Evolutionary conservation across 2,329 filamentous ascomycete species (phyloP), one percentile per base, ranked within the genome.

Genomic region (Penicillium vulpinum): DNA sequence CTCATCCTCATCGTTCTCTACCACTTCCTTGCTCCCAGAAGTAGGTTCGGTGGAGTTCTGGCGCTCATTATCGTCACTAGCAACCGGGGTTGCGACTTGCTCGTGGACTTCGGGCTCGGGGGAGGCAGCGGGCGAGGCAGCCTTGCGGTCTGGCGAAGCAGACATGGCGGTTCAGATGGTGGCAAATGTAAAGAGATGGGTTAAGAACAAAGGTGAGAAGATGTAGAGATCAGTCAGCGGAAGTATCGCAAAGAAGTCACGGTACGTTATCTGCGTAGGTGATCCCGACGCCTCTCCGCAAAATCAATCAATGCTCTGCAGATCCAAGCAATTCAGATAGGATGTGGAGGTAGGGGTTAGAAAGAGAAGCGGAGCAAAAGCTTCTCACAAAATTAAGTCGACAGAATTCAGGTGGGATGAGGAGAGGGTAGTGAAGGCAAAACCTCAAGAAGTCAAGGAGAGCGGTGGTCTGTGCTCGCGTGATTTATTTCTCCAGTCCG

Each of bases 81-180:
- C 65, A 57, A 60, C 62, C 26, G 70, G 67, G 11, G 67, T 69
- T 28, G 68, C 64, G 35, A 66, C 64, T 50, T 66, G 66, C 29
- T 58, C 65, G 43, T 63, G 45, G 44, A 68, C 68, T 29, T 67
- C 63, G 38, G 55, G 56, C 21, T 67, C 60, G 22, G 67, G 65
- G 11, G 67, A 66, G 26, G 58, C 60, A 26, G 60, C 64, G 18
- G 64, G 62, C 10, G 66, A 62, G 36, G 49, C 63, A 29, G 62
- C 52, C 24, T 68, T 66, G 29, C 60, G 60, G 49, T 75, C 74
- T 10, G 74, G 74, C 35, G 74, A 75, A 31, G 70, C 72, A 29
- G 75, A 77, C 75, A 77, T 77, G 18, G 41, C 66, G 55, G 13
- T 22, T 33, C 22, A 24, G 47, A 22, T 28, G 26, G 43, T 40